phyloP scores from a whole-genome alignment of 78 protist genomes.

The Acrasis kona region DNA sequence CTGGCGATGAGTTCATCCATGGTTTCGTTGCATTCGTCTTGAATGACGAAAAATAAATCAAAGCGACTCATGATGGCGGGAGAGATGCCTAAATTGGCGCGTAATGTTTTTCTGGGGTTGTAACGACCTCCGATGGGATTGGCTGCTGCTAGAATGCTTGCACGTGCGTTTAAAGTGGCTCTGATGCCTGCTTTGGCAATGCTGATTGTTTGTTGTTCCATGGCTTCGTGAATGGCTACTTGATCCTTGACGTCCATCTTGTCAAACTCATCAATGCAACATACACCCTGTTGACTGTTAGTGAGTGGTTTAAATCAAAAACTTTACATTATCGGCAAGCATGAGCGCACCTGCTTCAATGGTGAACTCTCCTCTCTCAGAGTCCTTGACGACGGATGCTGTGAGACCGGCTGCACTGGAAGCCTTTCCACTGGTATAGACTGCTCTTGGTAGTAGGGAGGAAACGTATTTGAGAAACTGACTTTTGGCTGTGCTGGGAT shows the following conservation, averaged over 20 bases:
- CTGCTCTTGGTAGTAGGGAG: slow-evolving; percentile 89
- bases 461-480: slow-evolving; percentile 92
- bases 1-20: slow-evolving; percentile 83
- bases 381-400: slow-evolving; percentile 91
- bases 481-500: slow-evolving; percentile 94
- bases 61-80: slow-evolving; percentile 98
- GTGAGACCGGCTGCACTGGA: slow-evolving; percentile 92
- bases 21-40: slow-evolving; percentile 79
- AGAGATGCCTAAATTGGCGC: slow-evolving; percentile 79
- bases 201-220: slow-evolving; percentile 99
- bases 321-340: slow-evolving; percentile 99
- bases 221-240: slow-evolving; percentile 98
- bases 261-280: slow-evolving; percentile 99
- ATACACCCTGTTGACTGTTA: slow-evolving; percentile 67
- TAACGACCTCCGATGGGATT: slow-evolving; percentile 88
- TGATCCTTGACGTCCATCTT: slow-evolving; percentile 93
- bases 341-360: slow-evolving; percentile 99
- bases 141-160: slow-evolving; percentile 94
- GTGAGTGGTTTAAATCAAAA: too few relatives aligned
- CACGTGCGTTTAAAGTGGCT: slow-evolving; percentile 94
- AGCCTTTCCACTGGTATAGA: slow-evolving; percentile 95
- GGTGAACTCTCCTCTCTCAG: slow-evolving; percentile 93
- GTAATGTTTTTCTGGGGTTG: slow-evolving; percentile 44
- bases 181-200: slow-evolving; percentile 98
- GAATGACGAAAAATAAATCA: slow-evolving; percentile 94